phyloP scores from a whole-genome alignment of 257 asterid genomes.

The Nicotiana sylvestris region DNA sequence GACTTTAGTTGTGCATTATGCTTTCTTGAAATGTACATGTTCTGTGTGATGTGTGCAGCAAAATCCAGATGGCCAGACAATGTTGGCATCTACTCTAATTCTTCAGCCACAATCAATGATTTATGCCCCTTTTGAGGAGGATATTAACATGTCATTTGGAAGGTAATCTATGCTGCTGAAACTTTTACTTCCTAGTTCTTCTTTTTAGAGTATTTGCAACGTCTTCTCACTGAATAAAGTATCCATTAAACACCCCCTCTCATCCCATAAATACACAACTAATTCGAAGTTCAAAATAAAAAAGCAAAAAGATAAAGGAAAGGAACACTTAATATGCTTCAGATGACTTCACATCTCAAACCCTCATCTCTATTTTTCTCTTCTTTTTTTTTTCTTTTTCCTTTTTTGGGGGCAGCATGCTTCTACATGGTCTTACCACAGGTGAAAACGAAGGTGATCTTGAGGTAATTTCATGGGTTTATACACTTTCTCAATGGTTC shows the following conservation, averaged over 20 bases:
- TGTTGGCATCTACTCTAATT: conserved; percentile 83
- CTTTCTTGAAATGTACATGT: conserved; percentile 1
- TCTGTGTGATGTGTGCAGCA: conserved; percentile 41
- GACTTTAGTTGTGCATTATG: neutral
- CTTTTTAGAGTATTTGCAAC: neutral
- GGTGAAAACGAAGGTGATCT: conserved; percentile 87
- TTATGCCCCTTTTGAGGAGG: conserved; percentile 75
- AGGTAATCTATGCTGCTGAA: conserved; percentile 36
- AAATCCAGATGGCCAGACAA: conserved; percentile 84
- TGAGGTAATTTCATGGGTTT: conserved; percentile 50
- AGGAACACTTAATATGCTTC: conserved; percentile 14
- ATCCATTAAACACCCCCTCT: neutral
- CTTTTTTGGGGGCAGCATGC: conserved; percentile 60
- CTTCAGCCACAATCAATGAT: conserved; percentile 67
- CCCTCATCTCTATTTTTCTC: neutral
- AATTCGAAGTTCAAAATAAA: neutral
- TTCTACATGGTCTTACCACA: conserved; percentile 75
- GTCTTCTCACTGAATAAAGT: neutral
- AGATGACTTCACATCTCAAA: conserved; percentile 14
- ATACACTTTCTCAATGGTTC: neutral
- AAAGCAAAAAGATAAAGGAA: neutral
- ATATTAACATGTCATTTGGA: conserved; percentile 93
- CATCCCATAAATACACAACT: neutral
- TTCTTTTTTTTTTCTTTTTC: neutral
- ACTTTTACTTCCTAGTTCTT: conserved; percentile 3